Conservation (phyloP, 2,329 filamentous ascomycete genomes). For the Colletotrichum musae region DNA sequence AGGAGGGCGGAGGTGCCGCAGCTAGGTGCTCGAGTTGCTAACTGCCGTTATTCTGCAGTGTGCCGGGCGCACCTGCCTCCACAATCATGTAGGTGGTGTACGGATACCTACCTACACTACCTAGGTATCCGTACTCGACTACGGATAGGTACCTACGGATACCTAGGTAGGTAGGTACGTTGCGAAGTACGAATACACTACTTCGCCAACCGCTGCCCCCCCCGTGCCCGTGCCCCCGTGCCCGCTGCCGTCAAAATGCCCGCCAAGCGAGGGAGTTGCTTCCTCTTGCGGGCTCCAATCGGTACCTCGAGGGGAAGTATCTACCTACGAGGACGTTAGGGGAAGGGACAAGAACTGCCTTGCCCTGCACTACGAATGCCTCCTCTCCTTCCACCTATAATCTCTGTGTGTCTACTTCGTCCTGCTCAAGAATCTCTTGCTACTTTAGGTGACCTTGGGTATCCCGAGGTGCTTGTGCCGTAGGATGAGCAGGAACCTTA, state of each 20-base stretch:
- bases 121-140: too few species aligned
- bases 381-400: not conserved
- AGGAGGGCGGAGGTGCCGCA: slow-evolving; percentile 1
- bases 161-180: too few species aligned
- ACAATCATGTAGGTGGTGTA: too few species aligned
- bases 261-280: slow-evolving; percentile 9
- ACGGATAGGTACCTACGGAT: too few species aligned
- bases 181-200: not conserved
- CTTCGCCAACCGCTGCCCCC: slow-evolving; percentile 19
- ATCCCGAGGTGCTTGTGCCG: too few species aligned
- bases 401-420: not conserved
- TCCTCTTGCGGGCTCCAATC: not conserved
- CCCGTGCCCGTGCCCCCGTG: slow-evolving; percentile 15
- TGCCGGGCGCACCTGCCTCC: slow-evolving; percentile 26
- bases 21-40: slow-evolving; percentile 8
- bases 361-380: not conserved
- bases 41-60: slow-evolving; percentile 36
- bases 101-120: too few species aligned
- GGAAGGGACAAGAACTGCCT: not conserved
- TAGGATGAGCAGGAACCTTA: not conserved
- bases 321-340: not conserved
- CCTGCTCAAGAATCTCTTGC: too few species aligned
- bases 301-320: not conserved
- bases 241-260: slow-evolving; percentile 27
- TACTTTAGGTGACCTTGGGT: not conserved